Evolutionary conservation across 768 basidiomycete species (phyloP).

Genomic region (Mycena indigotica): DNA sequence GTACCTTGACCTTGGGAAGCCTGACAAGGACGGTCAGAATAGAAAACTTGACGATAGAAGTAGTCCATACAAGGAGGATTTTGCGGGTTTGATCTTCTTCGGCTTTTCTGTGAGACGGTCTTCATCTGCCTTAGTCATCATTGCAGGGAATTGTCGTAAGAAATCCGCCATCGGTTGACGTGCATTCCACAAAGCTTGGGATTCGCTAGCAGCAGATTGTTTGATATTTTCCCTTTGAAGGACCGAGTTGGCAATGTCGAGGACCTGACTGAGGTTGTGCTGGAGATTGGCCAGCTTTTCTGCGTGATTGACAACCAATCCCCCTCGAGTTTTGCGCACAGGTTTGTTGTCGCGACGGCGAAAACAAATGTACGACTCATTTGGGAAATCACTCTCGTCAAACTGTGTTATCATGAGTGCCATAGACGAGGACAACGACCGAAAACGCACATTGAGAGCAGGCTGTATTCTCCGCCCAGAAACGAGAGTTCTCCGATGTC

Average conservation of each 20-base stretch:
- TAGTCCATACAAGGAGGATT: constrained; percentile 30
- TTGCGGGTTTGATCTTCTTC: constrained; percentile 32
- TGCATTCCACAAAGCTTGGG: constrained; percentile 75
- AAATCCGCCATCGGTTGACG: constrained; percentile 75
- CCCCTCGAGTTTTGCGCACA: constrained; percentile 90
- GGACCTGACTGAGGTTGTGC: constrained; percentile 68
- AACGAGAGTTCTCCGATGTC: constrained; percentile 76
- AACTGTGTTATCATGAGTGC: constrained; percentile 44
- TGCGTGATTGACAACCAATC: constrained; percentile 74
- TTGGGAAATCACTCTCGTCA: constrained; percentile 87
- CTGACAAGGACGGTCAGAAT: constrained; percentile 45
- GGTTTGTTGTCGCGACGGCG: constrained; percentile 92
- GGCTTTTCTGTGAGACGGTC: constrained; percentile 69
- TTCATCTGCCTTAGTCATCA: constrained; percentile 69
- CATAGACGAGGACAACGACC: background rate
- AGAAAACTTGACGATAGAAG: constrained; percentile 15
- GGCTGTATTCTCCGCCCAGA: constrained; percentile 88
- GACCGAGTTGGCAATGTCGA: constrained; percentile 72
- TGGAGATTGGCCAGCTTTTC: constrained; percentile 87
- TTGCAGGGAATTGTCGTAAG: constrained; percentile 69
- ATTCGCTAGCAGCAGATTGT: constrained; percentile 59
- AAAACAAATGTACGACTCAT: constrained; percentile 97
- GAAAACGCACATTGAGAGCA: constrained; percentile 70
- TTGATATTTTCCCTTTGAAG: constrained; percentile 77
- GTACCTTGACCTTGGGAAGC: constrained; percentile 50